Evolutionary conservation across 495 filamentous ascomycete species (phyloP).

Genomic region (Trichoderma orchidacearum): DNA sequence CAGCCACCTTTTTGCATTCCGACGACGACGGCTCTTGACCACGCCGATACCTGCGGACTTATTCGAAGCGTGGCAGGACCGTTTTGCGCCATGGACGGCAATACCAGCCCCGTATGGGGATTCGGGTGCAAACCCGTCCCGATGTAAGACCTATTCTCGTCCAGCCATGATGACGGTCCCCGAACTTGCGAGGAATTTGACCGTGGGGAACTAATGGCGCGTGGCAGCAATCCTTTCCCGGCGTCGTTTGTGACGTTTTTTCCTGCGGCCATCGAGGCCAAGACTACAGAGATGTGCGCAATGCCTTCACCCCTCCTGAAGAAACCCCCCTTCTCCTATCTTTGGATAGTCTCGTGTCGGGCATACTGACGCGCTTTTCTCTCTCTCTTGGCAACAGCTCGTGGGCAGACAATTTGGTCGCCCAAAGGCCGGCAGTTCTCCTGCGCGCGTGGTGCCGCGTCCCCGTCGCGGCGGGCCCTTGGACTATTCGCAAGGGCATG

Average conservation of each 20-base stretch:
- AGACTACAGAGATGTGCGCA: not conserved
- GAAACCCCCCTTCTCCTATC: too few relatives aligned
- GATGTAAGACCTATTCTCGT: not conserved
- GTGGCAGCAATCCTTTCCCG: not conserved
- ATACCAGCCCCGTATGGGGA: not conserved
- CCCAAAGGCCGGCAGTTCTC: not conserved
- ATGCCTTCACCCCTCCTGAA: too few relatives aligned
- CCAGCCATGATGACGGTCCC: not conserved
- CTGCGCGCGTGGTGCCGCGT: not conserved
- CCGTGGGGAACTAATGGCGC: not conserved
- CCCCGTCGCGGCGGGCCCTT: not conserved
- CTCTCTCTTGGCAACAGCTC: not conserved
- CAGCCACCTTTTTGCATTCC: too few relatives aligned
- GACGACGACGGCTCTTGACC: too few relatives aligned
- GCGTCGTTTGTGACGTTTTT: not conserved
- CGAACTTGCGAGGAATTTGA: not conserved
- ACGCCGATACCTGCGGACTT: too few relatives aligned
- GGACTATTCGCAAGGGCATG: not conserved
- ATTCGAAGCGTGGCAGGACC: not conserved
- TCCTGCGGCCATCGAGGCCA: not conserved
- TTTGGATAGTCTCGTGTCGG: not conserved
- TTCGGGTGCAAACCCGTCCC: not conserved
- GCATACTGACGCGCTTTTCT: not conserved
- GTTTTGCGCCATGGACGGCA: not conserved
- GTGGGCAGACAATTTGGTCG: not conserved